Evolutionary conservation across 495 filamentous ascomycete genomes (phyloP).

Genomic region (Penicillium goetzii): DNA sequence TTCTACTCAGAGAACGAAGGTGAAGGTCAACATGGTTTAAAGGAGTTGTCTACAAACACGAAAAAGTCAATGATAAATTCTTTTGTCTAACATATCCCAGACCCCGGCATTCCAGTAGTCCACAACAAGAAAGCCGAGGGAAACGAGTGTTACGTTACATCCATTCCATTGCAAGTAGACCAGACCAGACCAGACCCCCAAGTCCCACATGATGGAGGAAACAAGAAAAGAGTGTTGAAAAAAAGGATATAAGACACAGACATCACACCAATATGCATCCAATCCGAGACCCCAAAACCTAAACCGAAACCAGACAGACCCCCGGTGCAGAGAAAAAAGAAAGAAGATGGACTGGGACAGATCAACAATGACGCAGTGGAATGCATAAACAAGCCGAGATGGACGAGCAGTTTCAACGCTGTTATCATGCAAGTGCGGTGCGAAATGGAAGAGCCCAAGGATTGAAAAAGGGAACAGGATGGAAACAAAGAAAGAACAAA

Average conservation of each 20-base stretch:
- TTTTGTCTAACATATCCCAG: conserved; percentile 13
- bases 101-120: not conserved
- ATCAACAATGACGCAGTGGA: not conserved
- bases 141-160: conserved; percentile 2
- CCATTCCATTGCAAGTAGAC: not conserved
- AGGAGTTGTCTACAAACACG: not conserved
- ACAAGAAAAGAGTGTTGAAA: not conserved
- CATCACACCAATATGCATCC: conserved; percentile 16
- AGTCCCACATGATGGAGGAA: not conserved
- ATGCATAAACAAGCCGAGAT: conserved; percentile 15
- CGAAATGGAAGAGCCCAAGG: conserved; percentile 6
- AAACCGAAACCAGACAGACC: conserved; percentile 12
- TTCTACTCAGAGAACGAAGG: not conserved
- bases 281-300: conserved; percentile 5
- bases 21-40: too few species aligned
- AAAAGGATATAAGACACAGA: not conserved
- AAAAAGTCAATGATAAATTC: conserved; percentile 9
- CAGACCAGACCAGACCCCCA: not conserved
- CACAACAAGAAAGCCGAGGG: not conserved
- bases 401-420: conserved; percentile 1
- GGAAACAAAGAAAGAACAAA: conserved; percentile 18
- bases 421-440: not conserved
- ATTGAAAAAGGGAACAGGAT: not conserved
- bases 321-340: not conserved
- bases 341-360: not conserved